phyloP scores from a whole-genome alignment of 306 rosid species.

The Vigna trinervia region DNA sequence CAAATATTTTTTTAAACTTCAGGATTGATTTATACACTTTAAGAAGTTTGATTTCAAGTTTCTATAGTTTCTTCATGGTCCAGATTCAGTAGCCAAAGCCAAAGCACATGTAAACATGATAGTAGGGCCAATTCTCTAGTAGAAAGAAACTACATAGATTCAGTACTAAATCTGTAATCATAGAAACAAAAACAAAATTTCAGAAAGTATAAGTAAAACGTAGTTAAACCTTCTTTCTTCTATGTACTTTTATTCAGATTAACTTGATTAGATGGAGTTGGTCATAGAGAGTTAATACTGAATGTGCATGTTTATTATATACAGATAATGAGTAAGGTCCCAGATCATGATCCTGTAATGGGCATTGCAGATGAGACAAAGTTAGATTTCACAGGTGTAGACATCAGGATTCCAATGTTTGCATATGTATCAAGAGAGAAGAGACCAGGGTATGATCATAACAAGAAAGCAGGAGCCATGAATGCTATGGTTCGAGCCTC shows the following conservation, averaged over 20 bases:
- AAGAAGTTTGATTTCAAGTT: neutral
- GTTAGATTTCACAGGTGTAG: slow-evolving; percentile 16
- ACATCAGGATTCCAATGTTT: slow-evolving; percentile 27
- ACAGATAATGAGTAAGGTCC: slow-evolving; percentile 34
- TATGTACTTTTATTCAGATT: neutral
- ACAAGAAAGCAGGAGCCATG: slow-evolving; percentile 35
- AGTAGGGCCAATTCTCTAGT: neutral
- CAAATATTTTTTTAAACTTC: no score
- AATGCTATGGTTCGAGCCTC: slow-evolving; percentile 38
- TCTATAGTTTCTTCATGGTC: neutral
- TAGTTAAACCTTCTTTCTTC: neutral
- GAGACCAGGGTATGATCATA: slow-evolving; percentile 23
- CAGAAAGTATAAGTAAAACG: neutral
- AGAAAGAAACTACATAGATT: neutral
- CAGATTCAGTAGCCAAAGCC: neutral
- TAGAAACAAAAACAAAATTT: neutral
- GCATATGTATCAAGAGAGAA: slow-evolving; percentile 34
- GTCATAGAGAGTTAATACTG: neutral
- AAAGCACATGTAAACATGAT: neutral
- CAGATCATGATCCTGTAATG: slow-evolving; percentile 18
- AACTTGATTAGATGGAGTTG: neutral
- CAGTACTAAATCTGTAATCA: neutral
- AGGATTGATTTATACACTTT: neutral
- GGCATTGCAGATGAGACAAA: neutral
- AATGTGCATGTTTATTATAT: slow-evolving; percentile 10